phyloP scores from a whole-genome alignment of 2,329 filamentous ascomycete species.

The Alternaria panax region DNA sequence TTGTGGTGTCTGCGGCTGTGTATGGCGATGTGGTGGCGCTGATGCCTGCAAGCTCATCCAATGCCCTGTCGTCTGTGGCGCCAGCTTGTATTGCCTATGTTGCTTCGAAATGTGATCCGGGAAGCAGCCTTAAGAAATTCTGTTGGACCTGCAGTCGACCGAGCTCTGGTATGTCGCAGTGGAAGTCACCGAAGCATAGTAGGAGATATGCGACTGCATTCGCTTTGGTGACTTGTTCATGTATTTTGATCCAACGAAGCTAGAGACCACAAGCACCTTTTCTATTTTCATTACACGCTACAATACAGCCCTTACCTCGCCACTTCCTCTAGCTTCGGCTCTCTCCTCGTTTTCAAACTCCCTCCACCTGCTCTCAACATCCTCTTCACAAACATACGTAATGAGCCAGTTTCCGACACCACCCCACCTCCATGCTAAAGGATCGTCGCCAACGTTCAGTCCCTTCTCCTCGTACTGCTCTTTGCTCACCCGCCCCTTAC shows the following conservation, averaged over 20 bases:
- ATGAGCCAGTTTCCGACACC: slow-evolving; percentile 47
- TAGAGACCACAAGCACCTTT: neutral
- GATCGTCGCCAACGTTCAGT: slow-evolving; percentile 38
- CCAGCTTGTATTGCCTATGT: neutral
- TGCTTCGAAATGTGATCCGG: neutral
- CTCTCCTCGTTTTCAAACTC: slow-evolving; percentile 27
- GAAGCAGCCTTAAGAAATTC: neutral
- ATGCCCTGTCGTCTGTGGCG: neutral
- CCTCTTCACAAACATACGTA: slow-evolving; percentile 45
- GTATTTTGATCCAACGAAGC: neutral
- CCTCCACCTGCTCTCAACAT: slow-evolving; percentile 41
- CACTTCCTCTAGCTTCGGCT: neutral
- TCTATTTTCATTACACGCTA: slow-evolving; percentile 8
- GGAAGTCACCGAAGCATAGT: neutral
- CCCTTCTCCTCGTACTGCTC: slow-evolving; percentile 29
- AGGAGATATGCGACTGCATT: neutral
- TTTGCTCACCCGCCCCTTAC: slow-evolving; percentile 29
- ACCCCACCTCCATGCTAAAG: slow-evolving; percentile 49
- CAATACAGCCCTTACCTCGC: slow-evolving; percentile 30
- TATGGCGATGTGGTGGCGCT: slow-evolving; percentile 1
- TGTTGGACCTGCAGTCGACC: neutral
- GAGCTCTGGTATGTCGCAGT: neutral
- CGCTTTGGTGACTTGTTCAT: neutral
- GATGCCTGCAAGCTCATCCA: neutral
- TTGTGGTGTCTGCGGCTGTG: neutral